A percentile compares a stretch with the other conserved stretches of the same genome.
Conservation (phyloP, 495 filamentous ascomycete species). For the Neurospora tetraspora region DNA sequence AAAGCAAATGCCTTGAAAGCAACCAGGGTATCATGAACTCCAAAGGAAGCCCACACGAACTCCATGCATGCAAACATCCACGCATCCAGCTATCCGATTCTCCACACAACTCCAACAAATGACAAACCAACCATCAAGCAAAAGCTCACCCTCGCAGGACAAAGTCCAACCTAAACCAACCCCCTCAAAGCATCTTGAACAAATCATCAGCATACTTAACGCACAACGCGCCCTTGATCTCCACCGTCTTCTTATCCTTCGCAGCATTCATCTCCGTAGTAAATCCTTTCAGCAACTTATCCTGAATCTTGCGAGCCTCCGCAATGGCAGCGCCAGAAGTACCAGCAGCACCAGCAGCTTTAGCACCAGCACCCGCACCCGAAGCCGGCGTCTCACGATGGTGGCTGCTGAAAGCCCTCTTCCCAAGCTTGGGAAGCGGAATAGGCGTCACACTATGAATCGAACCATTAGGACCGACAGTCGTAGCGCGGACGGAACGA, state of each 20-base stretch:
- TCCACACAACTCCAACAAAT: not conserved
- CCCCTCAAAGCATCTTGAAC: constrained; percentile 8
- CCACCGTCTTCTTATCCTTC: constrained; percentile 4
- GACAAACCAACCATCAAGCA: not conserved
- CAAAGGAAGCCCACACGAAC: not conserved
- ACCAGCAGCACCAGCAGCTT: not conserved
- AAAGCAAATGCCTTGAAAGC: not conserved
- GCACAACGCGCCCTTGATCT: constrained; percentile 7
- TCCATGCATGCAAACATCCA: not conserved
- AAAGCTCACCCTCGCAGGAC: not conserved
- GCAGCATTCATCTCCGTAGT: constrained; percentile 13
- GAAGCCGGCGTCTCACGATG: not conserved
- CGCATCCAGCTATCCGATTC: not conserved
- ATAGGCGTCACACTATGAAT: not conserved
- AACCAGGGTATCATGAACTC: not conserved
- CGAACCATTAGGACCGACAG: not conserved
- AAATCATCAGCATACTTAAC: constrained; percentile 18
- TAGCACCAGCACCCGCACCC: not conserved
- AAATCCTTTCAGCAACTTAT: constrained; percentile 8
- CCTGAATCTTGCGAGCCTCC: constrained; percentile 10
- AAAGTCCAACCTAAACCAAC: not conserved
- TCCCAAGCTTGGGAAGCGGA: not conserved
- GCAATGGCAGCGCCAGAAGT: not conserved
- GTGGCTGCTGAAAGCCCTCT: not conserved
- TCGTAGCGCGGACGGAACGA: not conserved